Evolutionary conservation across 78 protist species (phyloP).

Genomic region (Emiliania huxleyi): DNA sequence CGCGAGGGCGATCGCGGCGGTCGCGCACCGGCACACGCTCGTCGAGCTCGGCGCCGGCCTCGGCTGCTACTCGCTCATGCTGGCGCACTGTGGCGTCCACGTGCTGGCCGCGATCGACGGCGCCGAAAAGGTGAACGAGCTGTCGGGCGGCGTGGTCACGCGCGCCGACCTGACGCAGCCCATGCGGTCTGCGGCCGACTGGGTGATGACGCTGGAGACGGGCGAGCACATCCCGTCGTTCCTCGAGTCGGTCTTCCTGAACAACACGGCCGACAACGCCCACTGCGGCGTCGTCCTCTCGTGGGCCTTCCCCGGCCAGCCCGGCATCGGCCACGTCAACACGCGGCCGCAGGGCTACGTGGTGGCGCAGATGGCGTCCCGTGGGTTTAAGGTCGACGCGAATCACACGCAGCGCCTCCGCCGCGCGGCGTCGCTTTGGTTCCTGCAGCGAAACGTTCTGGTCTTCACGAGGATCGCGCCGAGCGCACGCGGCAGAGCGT

Average conservation of each 20-base stretch:
- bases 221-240: not conserved
- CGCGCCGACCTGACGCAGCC: not conserved
- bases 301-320: not conserved
- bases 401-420: too few species aligned
- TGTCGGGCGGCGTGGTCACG: not conserved
- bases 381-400: too few species aligned
- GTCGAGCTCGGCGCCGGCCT: too few species aligned
- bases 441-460: too few species aligned
- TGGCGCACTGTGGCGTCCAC: not conserved
- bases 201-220: not conserved
- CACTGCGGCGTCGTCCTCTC: not conserved
- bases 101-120: not conserved
- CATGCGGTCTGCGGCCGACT: not conserved
- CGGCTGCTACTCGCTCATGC: too few species aligned
- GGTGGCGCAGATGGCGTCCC: not conserved
- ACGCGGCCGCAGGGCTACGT: not conserved
- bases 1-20: too few species aligned
- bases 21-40: too few species aligned
- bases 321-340: not conserved
- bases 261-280: not conserved
- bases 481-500: too few species aligned
- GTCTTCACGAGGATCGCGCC: too few species aligned
- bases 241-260: not conserved
- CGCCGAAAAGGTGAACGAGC: not conserved
- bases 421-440: too few species aligned